phyloP scores from a whole-genome alignment of 768 basidiomycete genomes.

The Macrolepiota dolichaula region DNA sequence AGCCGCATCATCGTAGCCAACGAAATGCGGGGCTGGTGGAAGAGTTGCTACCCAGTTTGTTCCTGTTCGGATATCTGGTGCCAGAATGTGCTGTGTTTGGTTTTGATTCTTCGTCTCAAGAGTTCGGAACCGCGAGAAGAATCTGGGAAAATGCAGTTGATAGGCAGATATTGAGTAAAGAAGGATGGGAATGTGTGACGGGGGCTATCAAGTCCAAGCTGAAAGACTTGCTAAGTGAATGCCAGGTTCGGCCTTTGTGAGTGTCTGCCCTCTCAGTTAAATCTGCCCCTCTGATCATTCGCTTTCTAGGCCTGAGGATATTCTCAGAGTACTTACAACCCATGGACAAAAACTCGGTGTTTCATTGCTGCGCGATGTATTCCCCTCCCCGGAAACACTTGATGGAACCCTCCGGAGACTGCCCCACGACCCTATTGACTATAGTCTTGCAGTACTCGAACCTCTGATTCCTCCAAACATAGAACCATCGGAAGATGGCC shows the following conservation, averaged over 20 bases:
- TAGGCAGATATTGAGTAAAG: slow-evolving; percentile 1
- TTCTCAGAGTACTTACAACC: slow-evolving; percentile 34
- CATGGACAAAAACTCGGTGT: slow-evolving; percentile 33
- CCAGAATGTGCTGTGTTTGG: slow-evolving; percentile 29
- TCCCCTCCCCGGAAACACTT: slow-evolving; percentile 46
- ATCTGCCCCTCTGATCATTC: slow-evolving; percentile 5
- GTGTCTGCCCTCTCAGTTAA: slow-evolving; percentile 12
- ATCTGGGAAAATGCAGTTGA: slow-evolving; percentile 34
- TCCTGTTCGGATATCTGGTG: slow-evolving; percentile 45
- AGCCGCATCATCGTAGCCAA: slow-evolving; percentile 6
- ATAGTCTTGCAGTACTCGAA: slow-evolving; percentile 59
- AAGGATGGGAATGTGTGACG: slow-evolving; percentile 16
- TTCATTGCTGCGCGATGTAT: slow-evolving; percentile 44
- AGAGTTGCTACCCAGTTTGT: slow-evolving; percentile 39
- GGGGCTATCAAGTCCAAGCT: slow-evolving; percentile 39
- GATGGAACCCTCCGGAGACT: slow-evolving; percentile 44
- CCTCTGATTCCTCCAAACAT: slow-evolving; percentile 50
- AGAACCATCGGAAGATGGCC: slow-evolving; percentile 11
- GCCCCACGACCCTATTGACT: slow-evolving; percentile 41
- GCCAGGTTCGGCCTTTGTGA: slow-evolving; percentile 31
- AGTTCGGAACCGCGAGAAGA: slow-evolving; percentile 24
- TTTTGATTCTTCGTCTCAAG: slow-evolving; percentile 11
- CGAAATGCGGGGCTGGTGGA: slow-evolving; percentile 14
- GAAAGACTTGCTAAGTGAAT: slow-evolving; percentile 38
- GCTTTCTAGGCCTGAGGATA: slow-evolving; percentile 40